Evolutionary conservation across 768 basidiomycete species (phyloP).

Genomic region (Termitomyces sp.): DNA sequence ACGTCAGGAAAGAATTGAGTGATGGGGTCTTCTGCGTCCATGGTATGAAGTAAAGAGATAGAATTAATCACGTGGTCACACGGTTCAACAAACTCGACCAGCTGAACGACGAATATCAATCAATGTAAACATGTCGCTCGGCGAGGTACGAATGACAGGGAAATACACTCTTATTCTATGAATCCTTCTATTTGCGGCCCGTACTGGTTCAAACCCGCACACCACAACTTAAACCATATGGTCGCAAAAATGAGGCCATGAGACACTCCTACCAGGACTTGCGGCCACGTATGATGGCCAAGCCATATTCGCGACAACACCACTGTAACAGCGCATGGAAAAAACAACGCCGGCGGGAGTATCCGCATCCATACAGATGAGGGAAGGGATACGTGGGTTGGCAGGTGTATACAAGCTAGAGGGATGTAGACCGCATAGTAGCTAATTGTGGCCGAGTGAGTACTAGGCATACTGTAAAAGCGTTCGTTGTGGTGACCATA

Average conservation of each 20-base stretch:
- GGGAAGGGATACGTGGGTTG: constrained; percentile 52
- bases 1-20: constrained; percentile 72
- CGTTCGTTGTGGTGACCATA: not conserved
- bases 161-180: not conserved
- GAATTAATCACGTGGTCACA: constrained; percentile 6
- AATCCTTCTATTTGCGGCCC: constrained; percentile 10
- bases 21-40: constrained; percentile 73
- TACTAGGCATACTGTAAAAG: constrained; percentile 69
- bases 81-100: not conserved
- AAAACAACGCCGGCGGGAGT: constrained; percentile 37
- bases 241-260: constrained; percentile 51
- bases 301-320: constrained; percentile 67
- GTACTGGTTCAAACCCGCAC: constrained; percentile 12
- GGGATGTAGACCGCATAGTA: constrained; percentile 59
- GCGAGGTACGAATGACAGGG: too few relatives aligned
- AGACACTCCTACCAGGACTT: constrained; percentile 54
- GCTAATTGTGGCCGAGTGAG: constrained; percentile 66
- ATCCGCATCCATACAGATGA: constrained; percentile 30
- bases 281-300: constrained; percentile 69
- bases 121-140: too few relatives aligned
- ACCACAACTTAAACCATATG: constrained; percentile 59
- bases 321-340: constrained; percentile 53
- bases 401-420: constrained; percentile 53
- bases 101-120: too few relatives aligned
- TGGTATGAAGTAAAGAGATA: constrained; percentile 19